phyloP scores from a whole-genome alignment of 1,139 yeast species.

The Yamadazyma trypodendri region DNA sequence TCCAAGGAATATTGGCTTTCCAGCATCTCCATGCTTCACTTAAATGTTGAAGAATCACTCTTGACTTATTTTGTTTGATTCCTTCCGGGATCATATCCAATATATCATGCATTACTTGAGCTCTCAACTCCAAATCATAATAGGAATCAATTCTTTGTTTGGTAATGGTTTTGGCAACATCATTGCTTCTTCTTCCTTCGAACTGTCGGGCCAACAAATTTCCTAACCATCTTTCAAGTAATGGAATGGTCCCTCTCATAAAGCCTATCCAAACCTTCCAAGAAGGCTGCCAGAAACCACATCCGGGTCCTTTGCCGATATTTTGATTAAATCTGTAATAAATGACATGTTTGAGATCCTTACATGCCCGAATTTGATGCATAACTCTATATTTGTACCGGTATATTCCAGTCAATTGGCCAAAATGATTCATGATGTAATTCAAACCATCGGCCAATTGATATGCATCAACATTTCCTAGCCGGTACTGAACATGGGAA shows the following conservation, averaged over 20 bases:
- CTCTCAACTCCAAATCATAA: conserved; percentile 88
- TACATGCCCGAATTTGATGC: conserved; percentile 97
- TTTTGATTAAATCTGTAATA: conserved; percentile 76
- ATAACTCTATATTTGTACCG: conserved; percentile 95
- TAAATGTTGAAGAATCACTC: conserved; percentile 85
- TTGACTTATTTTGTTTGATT: conserved; percentile 80
- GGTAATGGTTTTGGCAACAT: conserved; percentile 89
- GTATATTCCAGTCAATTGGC: conserved; percentile 94
- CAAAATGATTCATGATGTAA: conserved; percentile 87
- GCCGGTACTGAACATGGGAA: conserved; percentile 85
- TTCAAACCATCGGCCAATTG: conserved; percentile 94
- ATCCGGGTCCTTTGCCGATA: conserved; percentile 97
- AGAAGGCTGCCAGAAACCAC: conserved; percentile 99
- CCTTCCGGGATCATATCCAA: conserved; percentile 97
- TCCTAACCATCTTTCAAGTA: conserved; percentile 93
- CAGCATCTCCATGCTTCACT: conserved; percentile 99
- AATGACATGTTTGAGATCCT: conserved; percentile 89
- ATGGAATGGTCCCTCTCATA: conserved; percentile 88
- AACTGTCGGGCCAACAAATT: conserved; percentile 89
- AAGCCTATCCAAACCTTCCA: conserved; percentile 97
- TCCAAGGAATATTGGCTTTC: conserved; percentile 99
- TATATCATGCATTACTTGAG: conserved; percentile 94
- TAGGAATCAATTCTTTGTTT: conserved; percentile 95
- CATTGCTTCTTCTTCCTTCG: conserved; percentile 92
- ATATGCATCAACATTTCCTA: conserved; percentile 89